Base-by-base conservation (phyloP, 1,139 yeast species). In the Protomyces pachydermus region DNA sequence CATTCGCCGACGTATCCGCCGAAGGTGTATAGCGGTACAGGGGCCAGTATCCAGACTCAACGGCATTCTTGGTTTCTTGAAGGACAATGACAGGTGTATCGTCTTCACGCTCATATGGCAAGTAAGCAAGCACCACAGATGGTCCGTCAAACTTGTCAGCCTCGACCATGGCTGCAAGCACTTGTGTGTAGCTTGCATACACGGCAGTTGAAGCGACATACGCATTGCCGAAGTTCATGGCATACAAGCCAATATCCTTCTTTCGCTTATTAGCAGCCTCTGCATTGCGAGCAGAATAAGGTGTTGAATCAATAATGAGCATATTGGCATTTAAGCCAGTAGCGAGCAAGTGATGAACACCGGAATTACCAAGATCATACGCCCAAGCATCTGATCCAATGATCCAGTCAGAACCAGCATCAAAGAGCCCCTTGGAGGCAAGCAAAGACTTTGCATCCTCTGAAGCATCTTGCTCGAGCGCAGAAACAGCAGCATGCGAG, bases 341-440 rank as follows among this genome's bases (percentile, higher is more conserved):
- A 39, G 91, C 78, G 57, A 91, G 79, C 16, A 90, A 86, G 72
- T 86, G 87, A 75, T 93, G 98, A 62, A 91, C 88, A 74, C 98
- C 97, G 10, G 96, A 87, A 69, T 88, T 81, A 50, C 98, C 98
- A 70, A 89, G 79, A 77, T 91, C 98, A 73, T 87, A 91, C 23
- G 97, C 83, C 98, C 98, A 91, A 39, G 95, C 84, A 75, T 91
- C 98, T 8, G 97, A 90, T 28, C 97, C 97, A 68, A 93, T 80
- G 68, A 91, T 79, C 98, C 98, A 91, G 67, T 84, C 81, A 32
- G 87, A 80, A 62, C 79, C 78, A 52, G 79, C 72, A 54, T 73
- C 74, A 68, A 86, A 80, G 68, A 77, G 80, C 3, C 78, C 76
- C 67, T 81, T 77, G 54, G 77, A 75, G 2, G 77, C 74, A 56